These are phyloP conservation scores for Glycine tomentella DNA, from an alignment of 306 rosid genomes.

Conservation along the genomic window DNA sequence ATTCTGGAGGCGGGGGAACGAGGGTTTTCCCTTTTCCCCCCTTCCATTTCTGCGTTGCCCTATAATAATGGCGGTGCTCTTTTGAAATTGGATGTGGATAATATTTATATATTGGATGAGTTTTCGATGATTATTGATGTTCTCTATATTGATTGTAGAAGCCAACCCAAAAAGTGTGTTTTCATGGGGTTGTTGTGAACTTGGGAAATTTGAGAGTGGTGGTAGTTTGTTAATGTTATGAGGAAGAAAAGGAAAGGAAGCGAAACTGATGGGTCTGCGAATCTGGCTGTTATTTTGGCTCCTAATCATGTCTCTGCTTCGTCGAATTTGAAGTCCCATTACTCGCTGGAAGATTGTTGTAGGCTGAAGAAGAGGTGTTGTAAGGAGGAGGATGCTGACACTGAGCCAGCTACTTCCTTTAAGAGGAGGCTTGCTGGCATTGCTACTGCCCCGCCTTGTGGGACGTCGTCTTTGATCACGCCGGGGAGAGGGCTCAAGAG, in stretches of 20 bases:
- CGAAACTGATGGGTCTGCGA: constrained; percentile 59
- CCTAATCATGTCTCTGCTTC: constrained; percentile 64
- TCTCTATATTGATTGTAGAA: constrained; percentile 12
- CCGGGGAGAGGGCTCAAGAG: constrained; percentile 92
- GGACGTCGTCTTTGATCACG: constrained; percentile 75
- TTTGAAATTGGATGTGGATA: constrained; percentile 20
- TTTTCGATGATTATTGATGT: constrained; percentile 34
- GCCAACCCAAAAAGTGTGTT: no score
- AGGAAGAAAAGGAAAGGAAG: constrained; percentile 99
- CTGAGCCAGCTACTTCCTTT: constrained; percentile 60
- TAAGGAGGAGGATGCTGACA: constrained; percentile 65
- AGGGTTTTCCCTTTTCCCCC: not conserved
- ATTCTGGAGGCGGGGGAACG: constrained; percentile 2
- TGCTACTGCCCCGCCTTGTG: constrained; percentile 95
- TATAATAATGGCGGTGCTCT: constrained; percentile 30
- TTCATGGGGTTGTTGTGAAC: constrained; percentile 25
- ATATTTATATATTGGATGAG: not conserved
- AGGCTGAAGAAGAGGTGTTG: constrained; percentile 88
- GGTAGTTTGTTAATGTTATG: constrained; percentile 58
- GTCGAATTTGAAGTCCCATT: constrained; percentile 67
- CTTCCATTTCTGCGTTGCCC: not conserved
- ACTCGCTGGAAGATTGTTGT: constrained; percentile 82
- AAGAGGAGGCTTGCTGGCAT: constrained; percentile 88
- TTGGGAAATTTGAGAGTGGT: constrained; percentile 21
- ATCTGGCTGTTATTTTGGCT: constrained; percentile 53